Conservation (phyloP, 257 asterid genomes). For the Solanum paucissectum region DNA sequence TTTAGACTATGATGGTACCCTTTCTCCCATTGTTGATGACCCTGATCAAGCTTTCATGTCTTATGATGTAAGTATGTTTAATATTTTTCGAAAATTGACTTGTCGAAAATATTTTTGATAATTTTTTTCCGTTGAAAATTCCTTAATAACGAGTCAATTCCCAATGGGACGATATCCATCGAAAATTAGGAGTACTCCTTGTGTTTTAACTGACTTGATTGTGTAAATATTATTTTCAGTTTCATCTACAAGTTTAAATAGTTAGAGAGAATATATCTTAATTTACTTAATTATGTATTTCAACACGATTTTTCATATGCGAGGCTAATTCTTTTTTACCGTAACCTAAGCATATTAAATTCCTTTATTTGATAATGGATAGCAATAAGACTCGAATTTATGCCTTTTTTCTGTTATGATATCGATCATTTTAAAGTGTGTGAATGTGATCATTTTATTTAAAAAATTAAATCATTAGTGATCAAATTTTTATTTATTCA, state of each 20-base stretch:
- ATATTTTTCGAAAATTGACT: not conserved
- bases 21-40: conserved; percentile 87
- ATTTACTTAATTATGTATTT: not conserved
- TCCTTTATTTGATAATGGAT: not conserved
- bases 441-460: not conserved
- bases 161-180: not conserved
- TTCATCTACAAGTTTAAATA: no score
- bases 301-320: no score
- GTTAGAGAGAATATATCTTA: no score
- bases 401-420: not conserved
- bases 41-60: conserved; percentile 96
- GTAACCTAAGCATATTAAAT: not conserved
- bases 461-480: no score
- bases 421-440: not conserved
- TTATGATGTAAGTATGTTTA: conserved; percentile 33
- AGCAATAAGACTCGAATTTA: not conserved
- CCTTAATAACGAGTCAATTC: not conserved
- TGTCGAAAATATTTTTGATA: not conserved
- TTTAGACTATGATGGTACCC: conserved; percentile 87
- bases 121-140: not conserved
- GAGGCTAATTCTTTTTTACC: no score
- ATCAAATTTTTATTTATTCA: not conserved
- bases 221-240: not conserved
- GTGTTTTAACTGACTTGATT: not conserved
- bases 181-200: not conserved